Conservation (phyloP, 345 rosid species). For the Populus nigra region DNA sequence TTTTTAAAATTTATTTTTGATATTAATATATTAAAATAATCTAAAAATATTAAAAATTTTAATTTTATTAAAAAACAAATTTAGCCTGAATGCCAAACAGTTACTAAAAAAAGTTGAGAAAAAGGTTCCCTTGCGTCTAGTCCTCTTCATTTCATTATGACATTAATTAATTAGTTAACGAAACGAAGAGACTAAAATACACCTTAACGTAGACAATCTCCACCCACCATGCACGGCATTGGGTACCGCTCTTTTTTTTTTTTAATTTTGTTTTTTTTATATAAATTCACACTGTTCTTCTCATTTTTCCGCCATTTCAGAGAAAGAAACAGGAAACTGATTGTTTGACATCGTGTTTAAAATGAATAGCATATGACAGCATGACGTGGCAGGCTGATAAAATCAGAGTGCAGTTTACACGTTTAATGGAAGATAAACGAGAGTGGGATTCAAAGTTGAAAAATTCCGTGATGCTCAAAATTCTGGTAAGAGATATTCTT, state of each 20-base stretch:
- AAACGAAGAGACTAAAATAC: not conserved
- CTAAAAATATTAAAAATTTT: too few species aligned
- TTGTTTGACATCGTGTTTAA: not conserved
- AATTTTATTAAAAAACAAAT: too few species aligned
- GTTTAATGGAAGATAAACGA: not conserved
- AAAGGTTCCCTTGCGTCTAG: not conserved
- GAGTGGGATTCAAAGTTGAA: too few species aligned
- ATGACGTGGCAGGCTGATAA: not conserved
- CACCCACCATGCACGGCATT: not conserved
- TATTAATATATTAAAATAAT: too few species aligned
- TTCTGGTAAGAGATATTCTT: too few species aligned
- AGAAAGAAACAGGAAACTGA: slow-evolving; percentile 18
- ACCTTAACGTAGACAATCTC: not conserved
- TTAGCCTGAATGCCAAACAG: too few species aligned
- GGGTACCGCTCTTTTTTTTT: not conserved
- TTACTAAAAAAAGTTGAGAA: not conserved
- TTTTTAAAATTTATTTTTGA: too few species aligned
- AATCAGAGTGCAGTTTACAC: not conserved
- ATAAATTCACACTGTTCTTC: not conserved
- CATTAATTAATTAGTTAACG: not conserved
- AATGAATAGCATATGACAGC: not conserved
- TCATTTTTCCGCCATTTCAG: slow-evolving; percentile 33
- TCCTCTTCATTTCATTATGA: not conserved
- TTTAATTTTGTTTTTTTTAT: not conserved
- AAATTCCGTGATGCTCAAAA: too few species aligned